phyloP scores from a whole-genome alignment of 31 red algal species.

The Asparagopsis taxiformis region DNA sequence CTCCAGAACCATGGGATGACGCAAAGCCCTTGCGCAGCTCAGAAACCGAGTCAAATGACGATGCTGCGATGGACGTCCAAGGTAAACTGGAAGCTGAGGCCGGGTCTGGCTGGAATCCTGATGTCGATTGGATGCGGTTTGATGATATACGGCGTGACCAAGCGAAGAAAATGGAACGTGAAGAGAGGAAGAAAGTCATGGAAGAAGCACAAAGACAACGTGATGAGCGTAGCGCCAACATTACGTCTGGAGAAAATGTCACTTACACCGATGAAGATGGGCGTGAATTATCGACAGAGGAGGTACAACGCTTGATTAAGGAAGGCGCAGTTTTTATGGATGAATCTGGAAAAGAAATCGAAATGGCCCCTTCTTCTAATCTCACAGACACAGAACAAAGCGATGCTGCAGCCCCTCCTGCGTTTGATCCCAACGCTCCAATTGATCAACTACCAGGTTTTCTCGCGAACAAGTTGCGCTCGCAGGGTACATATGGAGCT shows the following conservation, averaged over 20 bases:
- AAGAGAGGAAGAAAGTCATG: conserved; percentile 9
- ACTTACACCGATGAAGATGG: conserved; percentile 42
- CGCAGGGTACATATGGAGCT: conserved; percentile 48
- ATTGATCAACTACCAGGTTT: conserved; percentile 22
- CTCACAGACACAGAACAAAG: neutral
- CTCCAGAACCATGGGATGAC: conserved; percentile 24
- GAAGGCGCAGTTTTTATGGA: conserved; percentile 46
- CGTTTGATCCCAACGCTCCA: neutral
- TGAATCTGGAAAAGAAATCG: conserved; percentile 32
- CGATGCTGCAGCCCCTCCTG: conserved; percentile 10
- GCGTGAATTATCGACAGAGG: conserved; percentile 30
- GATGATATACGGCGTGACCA: conserved; percentile 46
- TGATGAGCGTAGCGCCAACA: neutral
- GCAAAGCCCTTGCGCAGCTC: neutral
- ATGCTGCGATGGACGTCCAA: neutral
- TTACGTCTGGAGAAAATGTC: neutral
- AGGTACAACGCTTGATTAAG: conserved; percentile 22
- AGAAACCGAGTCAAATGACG: neutral
- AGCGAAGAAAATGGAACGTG: conserved; percentile 11
- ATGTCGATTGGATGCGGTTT: conserved; percentile 68
- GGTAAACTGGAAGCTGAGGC: conserved; percentile 5
- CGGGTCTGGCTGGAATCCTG: conserved; percentile 50
- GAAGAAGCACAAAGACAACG: conserved; percentile 1
- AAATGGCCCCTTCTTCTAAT: neutral
- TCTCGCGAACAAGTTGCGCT: conserved; percentile 32